A percentile compares a stretch with the other conserved stretches of the same genome.
Evolutionary conservation across 495 filamentous ascomycete genomes (phyloP).

Genomic region (Aspergillus steynii): DNA sequence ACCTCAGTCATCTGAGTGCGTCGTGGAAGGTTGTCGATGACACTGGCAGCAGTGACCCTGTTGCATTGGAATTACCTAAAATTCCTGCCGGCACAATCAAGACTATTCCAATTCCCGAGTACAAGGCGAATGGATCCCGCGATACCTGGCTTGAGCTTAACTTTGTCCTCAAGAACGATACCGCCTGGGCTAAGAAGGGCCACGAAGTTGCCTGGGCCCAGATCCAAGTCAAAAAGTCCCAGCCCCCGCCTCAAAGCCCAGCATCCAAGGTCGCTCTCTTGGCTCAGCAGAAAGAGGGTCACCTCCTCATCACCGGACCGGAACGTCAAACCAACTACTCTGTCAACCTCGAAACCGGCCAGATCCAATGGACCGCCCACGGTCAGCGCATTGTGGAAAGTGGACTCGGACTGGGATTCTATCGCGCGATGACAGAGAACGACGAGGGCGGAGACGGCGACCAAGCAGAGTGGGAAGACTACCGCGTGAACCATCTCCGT

Average conservation of each 20-base stretch:
- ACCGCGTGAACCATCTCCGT: conserved; percentile 36
- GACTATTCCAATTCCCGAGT: background rate
- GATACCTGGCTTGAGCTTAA: conserved; percentile 45
- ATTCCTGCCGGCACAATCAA: background rate
- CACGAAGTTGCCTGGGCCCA: conserved; percentile 56
- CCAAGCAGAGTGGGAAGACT: conserved; percentile 21
- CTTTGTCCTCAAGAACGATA: conserved; percentile 38
- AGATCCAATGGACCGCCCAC: conserved; percentile 19
- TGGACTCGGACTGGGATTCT: conserved; percentile 25
- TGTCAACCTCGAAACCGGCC: conserved; percentile 23
- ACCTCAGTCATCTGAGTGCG: conserved; percentile 49
- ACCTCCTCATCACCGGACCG: conserved; percentile 1
- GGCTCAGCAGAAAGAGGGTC: conserved; percentile 7
- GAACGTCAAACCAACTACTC: conserved; percentile 7
- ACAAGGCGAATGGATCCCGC: conserved; percentile 35
- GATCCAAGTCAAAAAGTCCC: conserved; percentile 28
- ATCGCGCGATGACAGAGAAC: conserved; percentile 54
- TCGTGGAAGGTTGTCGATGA: conserved; percentile 44
- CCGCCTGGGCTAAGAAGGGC: conserved; percentile 46
- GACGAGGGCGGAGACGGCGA: conserved; percentile 47
- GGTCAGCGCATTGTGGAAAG: conserved; percentile 15
- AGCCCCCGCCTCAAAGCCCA: conserved; percentile 25
- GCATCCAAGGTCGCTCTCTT: conserved; percentile 6
- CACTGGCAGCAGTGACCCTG: background rate
- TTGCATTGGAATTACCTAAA: background rate